These are phyloP conservation scores for Ascochyta fabae DNA, from an alignment of 2,329 filamentous ascomycete species.

Conservation along the genomic window DNA sequence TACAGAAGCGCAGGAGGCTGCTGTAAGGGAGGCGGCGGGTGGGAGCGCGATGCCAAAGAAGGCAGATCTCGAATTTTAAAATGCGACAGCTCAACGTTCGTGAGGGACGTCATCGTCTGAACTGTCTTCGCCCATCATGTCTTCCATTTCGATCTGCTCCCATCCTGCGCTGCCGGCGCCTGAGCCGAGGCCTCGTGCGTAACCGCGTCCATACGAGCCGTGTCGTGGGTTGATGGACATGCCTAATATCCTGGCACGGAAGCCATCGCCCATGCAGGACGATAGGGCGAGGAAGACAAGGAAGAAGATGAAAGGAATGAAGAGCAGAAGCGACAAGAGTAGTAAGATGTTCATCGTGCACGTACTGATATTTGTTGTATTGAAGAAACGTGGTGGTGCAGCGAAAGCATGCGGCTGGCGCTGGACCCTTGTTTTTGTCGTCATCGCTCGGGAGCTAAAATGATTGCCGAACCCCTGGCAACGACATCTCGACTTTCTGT, in stretches of 20 bases:
- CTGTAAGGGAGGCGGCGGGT: conserved; percentile 42
- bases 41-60: conserved; percentile 60
- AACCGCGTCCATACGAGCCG: conserved; percentile 61
- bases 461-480: conserved; percentile 23
- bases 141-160: conserved; percentile 69
- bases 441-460: conserved; percentile 12
- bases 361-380: neutral
- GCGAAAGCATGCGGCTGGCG: conserved; percentile 24
- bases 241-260: conserved; percentile 54
- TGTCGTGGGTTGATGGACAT: conserved; percentile 52
- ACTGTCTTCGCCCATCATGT: conserved; percentile 59
- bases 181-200: conserved; percentile 62
- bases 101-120: conserved; percentile 28
- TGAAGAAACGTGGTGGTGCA: conserved; percentile 17
- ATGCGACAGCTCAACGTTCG: neutral
- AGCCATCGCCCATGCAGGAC: conserved; percentile 61
- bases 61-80: conserved; percentile 71
- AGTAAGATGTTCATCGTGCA: conserved; percentile 43
- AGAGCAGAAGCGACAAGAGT: conserved; percentile 42
- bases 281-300: conserved; percentile 61
- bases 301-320: conserved; percentile 47
- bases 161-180: conserved; percentile 61
- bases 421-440: conserved; percentile 15
- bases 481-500: conserved; percentile 23
- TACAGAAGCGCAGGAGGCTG: conserved; percentile 63